Evolutionary conservation across 2,329 filamentous ascomycete species (phyloP).

Genomic region (Cladophialophora yegresii): DNA sequence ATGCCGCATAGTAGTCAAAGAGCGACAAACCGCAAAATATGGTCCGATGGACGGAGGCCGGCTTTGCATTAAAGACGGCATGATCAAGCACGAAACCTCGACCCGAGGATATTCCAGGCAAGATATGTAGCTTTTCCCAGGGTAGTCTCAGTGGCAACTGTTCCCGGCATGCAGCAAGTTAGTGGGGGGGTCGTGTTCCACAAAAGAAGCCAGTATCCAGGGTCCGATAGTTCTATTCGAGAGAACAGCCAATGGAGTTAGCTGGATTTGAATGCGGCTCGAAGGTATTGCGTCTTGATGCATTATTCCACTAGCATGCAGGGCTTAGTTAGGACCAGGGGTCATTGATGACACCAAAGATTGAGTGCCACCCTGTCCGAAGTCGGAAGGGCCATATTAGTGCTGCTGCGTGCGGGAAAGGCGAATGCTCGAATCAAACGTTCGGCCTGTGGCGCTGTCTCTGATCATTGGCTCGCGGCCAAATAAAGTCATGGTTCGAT

Average conservation of each 20-base stretch:
- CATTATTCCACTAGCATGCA: constrained; percentile 21
- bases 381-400: constrained; percentile 30
- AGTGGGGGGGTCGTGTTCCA: background rate
- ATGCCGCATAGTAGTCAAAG: background rate
- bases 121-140: background rate
- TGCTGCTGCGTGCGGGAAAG: constrained; percentile 8
- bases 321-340: constrained; percentile 22
- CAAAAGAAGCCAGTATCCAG: constrained; percentile 1
- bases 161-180: background rate
- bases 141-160: background rate
- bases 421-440: background rate
- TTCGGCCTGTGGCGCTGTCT: background rate
- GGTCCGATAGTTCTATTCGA: background rate
- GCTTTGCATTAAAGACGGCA: background rate
- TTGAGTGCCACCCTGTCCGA: constrained; percentile 18
- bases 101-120: background rate
- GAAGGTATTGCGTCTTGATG: constrained; percentile 8
- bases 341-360: background rate
- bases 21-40: background rate
- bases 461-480: background rate
- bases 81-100: background rate
- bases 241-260: constrained; percentile 15
- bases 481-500: constrained; percentile 2
- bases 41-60: background rate
- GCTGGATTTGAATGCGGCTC: constrained; percentile 27